These are phyloP conservation scores for Castanospermum australe DNA, from an alignment of 306 rosid genomes.

Conservation along the genomic window DNA sequence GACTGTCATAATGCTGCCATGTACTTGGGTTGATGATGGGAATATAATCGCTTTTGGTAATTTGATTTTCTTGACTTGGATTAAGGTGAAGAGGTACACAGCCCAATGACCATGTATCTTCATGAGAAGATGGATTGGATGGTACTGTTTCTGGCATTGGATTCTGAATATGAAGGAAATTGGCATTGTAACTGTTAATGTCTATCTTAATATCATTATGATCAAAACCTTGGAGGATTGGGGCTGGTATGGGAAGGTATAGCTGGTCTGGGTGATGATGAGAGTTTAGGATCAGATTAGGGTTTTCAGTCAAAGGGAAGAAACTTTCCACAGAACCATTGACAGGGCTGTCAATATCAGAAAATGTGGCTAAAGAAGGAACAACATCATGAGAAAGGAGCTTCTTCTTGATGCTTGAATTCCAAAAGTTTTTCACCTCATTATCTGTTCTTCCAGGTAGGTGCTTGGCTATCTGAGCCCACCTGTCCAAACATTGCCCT, in stretches of 20 bases:
- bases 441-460: slow-evolving; percentile 98
- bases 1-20: slow-evolving; percentile 30
- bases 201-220: slow-evolving; percentile 44
- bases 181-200: slow-evolving; percentile 23
- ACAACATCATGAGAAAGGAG: slow-evolving; percentile 58
- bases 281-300: slow-evolving; percentile 41
- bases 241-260: slow-evolving; percentile 55
- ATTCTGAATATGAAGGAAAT: slow-evolving; percentile 37
- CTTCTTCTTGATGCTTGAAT: slow-evolving; percentile 96
- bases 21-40: slow-evolving; percentile 37
- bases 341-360: slow-evolving; percentile 50
- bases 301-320: slow-evolving; percentile 59
- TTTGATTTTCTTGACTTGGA: slow-evolving; percentile 43
- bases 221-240: slow-evolving; percentile 47
- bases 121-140: slow-evolving; percentile 39
- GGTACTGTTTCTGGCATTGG: slow-evolving; percentile 35
- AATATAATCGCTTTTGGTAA: slow-evolving; percentile 19
- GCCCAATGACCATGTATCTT: slow-evolving; percentile 43
- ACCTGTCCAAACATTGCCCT: slow-evolving; percentile 44
- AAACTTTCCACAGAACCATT: slow-evolving; percentile 44
- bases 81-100: slow-evolving; percentile 36
- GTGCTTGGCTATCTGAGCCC: slow-evolving; percentile 99
- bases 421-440: slow-evolving; percentile 98
- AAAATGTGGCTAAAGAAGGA: slow-evolving; percentile 52
- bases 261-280: slow-evolving; percentile 37